Base-by-base conservation (phyloP, 768 basidiomycete genomes). In the Suillus subaureus region DNA sequence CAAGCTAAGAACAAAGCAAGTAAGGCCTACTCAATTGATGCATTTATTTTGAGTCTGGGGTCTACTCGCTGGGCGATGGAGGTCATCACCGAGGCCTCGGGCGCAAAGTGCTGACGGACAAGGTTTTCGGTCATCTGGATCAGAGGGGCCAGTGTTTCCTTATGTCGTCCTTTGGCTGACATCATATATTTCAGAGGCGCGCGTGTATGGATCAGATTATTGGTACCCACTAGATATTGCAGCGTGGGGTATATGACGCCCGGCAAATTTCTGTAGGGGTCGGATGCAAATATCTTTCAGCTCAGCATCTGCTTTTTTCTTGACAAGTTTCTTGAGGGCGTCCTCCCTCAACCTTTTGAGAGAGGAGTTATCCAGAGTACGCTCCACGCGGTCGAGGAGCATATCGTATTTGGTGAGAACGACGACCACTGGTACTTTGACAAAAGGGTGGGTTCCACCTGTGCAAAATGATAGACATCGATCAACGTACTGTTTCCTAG, bases 361-460 rank as follows among this genome's bases (percentile, higher is more conserved):
- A 12, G 15, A 4, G 2, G 45, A 75, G 77, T 62, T 78, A 70
- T 0, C 81, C 81, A 58, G 71, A 81, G 6, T 82, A 12, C 61
- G 43, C 4, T 61, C 58, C n/a, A 49, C 23, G 2, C 15, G 33
- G 4, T 33, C 33, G 9, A 21, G 1, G 7, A 65, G 33, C 57
- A 15, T 47, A n/a, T 65, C 64, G 8, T 49, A 58, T 61, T 65
- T 65, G 3, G 64, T 65, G 35, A 65, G 51, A 12, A 65, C 58
- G 23, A 51, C 15, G 6, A 65, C 35, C 0, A 52, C 31, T 2
- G 64, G 64, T 2, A 61, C 64, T 65, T 16, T 12, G 7, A 16
- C 39, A n/a, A 31, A 64, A 15, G 28, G 23, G 18, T n/a, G 23
- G 13, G 42, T 6, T 64, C 11, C n/a, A n/a, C n/a, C n/a, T n/a